Conservation (phyloP, 352 stramenopile genomes). For the Phytophthora sojae region DNA sequence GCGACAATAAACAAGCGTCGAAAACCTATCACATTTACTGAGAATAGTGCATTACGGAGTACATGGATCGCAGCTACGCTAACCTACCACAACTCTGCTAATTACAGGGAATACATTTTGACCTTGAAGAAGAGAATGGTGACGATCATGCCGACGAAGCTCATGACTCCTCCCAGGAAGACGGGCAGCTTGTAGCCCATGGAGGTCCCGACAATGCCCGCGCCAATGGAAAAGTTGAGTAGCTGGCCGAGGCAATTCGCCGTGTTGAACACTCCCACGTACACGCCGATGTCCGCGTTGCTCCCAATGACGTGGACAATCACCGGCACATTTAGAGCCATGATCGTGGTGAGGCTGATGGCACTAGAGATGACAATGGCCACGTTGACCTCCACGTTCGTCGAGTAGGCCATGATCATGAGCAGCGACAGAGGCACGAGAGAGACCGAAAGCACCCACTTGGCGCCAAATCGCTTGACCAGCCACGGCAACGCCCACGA, state of each 20-base stretch:
- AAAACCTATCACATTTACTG: not conserved
- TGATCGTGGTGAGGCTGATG: conserved; percentile 25
- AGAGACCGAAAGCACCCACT: conserved; percentile 23
- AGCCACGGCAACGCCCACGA: conserved; percentile 53
- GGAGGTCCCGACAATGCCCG: conserved; percentile 17
- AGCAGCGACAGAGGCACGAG: conserved; percentile 28
- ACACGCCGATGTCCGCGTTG: conserved; percentile 31
- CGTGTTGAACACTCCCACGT: conserved; percentile 33
- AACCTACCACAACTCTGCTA: not conserved
- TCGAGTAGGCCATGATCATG: conserved; percentile 23
- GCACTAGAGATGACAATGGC: conserved; percentile 23
- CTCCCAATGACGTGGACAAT: conserved; percentile 31
- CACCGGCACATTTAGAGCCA: conserved; percentile 31
- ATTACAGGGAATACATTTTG: conserved; percentile 52
- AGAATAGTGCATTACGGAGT: not conserved
- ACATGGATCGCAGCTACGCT: not conserved
- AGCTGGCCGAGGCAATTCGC: conserved; percentile 35
- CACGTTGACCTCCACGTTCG: conserved; percentile 23
- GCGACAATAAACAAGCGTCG: too few relatives aligned
- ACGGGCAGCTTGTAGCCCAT: conserved; percentile 37
- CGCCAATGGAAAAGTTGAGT: conserved; percentile 32
- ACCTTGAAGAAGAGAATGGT: conserved; percentile 52
- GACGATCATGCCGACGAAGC: conserved; percentile 41
- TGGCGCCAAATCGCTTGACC: conserved; percentile 41
- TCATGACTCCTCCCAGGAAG: conserved; percentile 33